Evolutionary conservation across 1,284 basidiomycete genomes (phyloP), one percentile per base, ranked within the genome.

Genomic region (Microbotryum silenes-acaulis): DNA sequence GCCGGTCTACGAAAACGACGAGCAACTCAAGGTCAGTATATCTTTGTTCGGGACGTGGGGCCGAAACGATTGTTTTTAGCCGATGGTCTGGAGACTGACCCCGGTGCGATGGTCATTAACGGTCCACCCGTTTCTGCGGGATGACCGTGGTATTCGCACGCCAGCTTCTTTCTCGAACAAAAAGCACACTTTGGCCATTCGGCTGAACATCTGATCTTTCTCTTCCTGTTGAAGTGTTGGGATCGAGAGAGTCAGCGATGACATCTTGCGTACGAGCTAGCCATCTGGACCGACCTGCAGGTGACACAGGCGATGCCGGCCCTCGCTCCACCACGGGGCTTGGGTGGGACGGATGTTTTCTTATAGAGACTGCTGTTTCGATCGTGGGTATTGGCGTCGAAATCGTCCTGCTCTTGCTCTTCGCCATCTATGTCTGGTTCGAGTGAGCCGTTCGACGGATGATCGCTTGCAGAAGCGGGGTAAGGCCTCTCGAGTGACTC

Each of bases 101-200:
- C 12, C 6, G 16, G 31, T 8, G 10, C 21, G 27, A 14, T 9
- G 23, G 51, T 59, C 57, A 27, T 61, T 59, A 58, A 8, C 2
- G 62, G 16, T 2, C 60, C 61, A 10, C 63, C 61, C 20, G 59
- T 55, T 45, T 68, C 66, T 2, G 63, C 64, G 0, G 67, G 68
- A 31, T 70, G 67, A 12, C 67, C 67, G 6, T 70, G 65, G 54
- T 70, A 70, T 7, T 50, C 57, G 31, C 69, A 70, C 6, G 37
- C 10, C 6, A 70, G 45, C 33, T 61, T 64, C n/a, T 61, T 51
- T 1, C 31, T 31, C 12, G 44, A 12, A 54, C 69, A 70, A 52
- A 69, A 70, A 20, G 29, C 45, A 54, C 69, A 70, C 0, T 56
- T 55, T 9, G 69, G 69, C 65, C 65, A 70, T n/a, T 64, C 63